Conservation (phyloP, 331 rosid genomes). For the Spiraea crenata region DNA sequence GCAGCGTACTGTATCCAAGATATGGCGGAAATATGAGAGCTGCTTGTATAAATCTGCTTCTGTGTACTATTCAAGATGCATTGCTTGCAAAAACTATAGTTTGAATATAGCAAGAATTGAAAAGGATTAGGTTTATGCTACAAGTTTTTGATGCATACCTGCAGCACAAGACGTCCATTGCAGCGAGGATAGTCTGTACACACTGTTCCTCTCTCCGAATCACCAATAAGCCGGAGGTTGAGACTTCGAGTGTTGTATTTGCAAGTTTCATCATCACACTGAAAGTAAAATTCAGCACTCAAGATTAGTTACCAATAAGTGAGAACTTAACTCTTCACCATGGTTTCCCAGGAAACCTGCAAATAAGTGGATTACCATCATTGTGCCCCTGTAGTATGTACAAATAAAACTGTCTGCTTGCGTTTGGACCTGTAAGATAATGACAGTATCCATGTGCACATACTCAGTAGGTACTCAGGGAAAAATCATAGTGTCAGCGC, state of each 20-base stretch:
- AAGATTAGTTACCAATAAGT: background rate
- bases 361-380: slow-evolving; percentile 54
- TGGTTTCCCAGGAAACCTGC: background rate
- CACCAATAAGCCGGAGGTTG: slow-evolving; percentile 74
- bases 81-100: no score
- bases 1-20: no score
- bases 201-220: slow-evolving; percentile 88
- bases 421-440: slow-evolving; percentile 67
- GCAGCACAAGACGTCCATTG: slow-evolving; percentile 70
- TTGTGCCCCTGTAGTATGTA: slow-evolving; percentile 64
- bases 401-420: slow-evolving; percentile 72
- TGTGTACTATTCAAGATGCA: no score
- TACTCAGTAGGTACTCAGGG: slow-evolving; percentile 12
- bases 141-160: slow-evolving; percentile 45
- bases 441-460: slow-evolving; percentile 13
- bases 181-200: slow-evolving; percentile 93
- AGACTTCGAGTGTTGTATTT: slow-evolving; percentile 69
- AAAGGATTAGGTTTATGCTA: background rate
- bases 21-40: no score
- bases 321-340: background rate
- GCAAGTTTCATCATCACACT: slow-evolving; percentile 98
- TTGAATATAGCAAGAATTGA: no score
- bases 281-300: slow-evolving; percentile 26
- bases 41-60: no score
- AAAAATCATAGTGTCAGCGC: background rate